Base-by-base conservation (phyloP, 1,139 yeast species). In the Ogataea hybrid region DNA sequence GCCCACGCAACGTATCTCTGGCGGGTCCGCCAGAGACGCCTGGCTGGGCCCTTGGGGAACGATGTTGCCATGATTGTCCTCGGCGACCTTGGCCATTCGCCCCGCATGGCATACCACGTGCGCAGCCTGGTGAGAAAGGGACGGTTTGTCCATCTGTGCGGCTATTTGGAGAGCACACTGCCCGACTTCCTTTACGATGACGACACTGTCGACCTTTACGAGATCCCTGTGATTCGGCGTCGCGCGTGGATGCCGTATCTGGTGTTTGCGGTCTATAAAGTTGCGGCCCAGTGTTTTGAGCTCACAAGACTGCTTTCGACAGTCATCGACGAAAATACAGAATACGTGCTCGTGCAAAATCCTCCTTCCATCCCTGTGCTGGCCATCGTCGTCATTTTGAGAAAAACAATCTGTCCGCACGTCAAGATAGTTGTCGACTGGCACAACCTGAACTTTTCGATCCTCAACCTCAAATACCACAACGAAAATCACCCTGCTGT, bases 11-110 rank as follows among this genome's bases (percentile, higher is more conserved):
- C 46, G 2, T 52, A 50, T 30, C 25, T 33, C 30, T n/a, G 39
- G 22, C 16, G 39, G 21, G 21, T 41, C 32, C 35, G 51, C 27
- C 15, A 25, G 9, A 22, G 38, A 28, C 33, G 37, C 14, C 2
- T n/a, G 14, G 38, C 28, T n/a, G 35, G 37, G 8, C 42, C 36
- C 8, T 17, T 25, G 11, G 48, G 48, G 6, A 51, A 54, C 32
- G 62, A 87, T 34, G 79, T 88, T 4, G 73, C 86, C 7, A 80
- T 92, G 21, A 74, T 87, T 46, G 98, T 92, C 1, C 68, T 94
- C 21, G 99, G 99, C 1, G 98, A 92, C 58, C 62, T 94, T 41
- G 97, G 96, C 11, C 95, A 90, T 57, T 90, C 97, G 1, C 99
- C 99, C 5, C 70, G 99, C 48, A 92, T 92, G 87, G 77, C 84